These are phyloP conservation scores for Suhomyces vadensis DNA, from an alignment of 805 yeast species.

Conservation along the genomic window DNA sequence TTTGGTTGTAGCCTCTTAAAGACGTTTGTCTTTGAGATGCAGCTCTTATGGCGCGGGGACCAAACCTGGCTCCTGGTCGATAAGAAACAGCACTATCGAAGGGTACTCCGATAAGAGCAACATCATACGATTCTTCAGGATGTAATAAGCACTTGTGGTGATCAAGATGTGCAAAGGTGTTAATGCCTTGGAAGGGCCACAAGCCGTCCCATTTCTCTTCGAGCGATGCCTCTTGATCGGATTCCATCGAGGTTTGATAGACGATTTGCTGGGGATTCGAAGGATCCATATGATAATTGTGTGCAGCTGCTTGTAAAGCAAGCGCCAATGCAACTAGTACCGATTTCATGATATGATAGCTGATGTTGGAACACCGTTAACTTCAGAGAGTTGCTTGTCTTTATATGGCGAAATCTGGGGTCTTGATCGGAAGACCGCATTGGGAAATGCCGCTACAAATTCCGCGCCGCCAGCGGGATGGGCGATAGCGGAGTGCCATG, in stretches of 20 bases:
- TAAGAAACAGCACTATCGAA: slow-evolving; percentile 81
- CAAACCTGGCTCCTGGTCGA: slow-evolving; percentile 82
- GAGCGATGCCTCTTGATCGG: slow-evolving; percentile 27
- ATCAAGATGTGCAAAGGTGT: slow-evolving; percentile 74
- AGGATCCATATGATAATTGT: not conserved
- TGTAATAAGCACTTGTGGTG: slow-evolving; percentile 57
- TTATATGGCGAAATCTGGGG: slow-evolving; percentile 1
- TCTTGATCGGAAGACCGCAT: not conserved
- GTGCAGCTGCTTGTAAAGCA: not conserved
- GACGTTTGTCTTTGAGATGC: slow-evolving; percentile 73
- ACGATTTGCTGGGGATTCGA: not conserved
- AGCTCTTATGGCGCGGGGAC: slow-evolving; percentile 69
- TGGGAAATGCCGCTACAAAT: slow-evolving; percentile 8
- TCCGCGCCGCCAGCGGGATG: slow-evolving; percentile 1
- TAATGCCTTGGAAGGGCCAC: slow-evolving; percentile 71
- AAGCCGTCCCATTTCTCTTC: slow-evolving; percentile 68
- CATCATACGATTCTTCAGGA: slow-evolving; percentile 53
- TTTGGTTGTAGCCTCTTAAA: slow-evolving; percentile 66
- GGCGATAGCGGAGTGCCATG: not conserved
- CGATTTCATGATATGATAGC: slow-evolving; percentile 1
- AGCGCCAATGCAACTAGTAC: not conserved
- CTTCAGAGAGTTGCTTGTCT: no score
- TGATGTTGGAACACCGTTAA: not conserved
- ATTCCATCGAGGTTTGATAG: not conserved
- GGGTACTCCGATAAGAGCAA: slow-evolving; percentile 77